These are phyloP conservation scores for Dothiorella sarmentorum DNA, from an alignment of 2,329 filamentous ascomycete genomes.

Conservation along the genomic window DNA sequence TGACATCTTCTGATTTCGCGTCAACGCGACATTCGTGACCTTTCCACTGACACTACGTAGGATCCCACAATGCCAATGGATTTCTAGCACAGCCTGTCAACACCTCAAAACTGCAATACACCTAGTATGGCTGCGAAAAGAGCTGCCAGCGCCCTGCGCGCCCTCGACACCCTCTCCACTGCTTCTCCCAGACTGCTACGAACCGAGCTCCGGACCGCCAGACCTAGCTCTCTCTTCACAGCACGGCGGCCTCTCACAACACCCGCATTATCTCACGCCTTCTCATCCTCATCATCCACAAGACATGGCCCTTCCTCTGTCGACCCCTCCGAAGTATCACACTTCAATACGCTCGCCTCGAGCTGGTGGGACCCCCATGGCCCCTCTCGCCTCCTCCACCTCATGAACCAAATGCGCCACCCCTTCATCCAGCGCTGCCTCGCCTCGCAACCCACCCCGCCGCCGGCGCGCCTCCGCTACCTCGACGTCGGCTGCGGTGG, in stretches of 20 bases:
- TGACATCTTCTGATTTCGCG: conserved; percentile 10
- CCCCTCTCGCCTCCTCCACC: conserved; percentile 84
- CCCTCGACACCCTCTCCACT: not conserved
- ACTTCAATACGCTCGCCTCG: conserved; percentile 90
- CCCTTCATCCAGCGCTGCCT: conserved; percentile 78
- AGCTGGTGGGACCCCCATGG: conserved; percentile 98
- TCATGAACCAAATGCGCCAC: conserved; percentile 97
- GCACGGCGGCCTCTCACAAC: not conserved
- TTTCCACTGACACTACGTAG: not conserved
- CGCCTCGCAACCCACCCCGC: conserved; percentile 36
- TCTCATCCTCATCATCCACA: not conserved
- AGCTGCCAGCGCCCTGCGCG: not conserved
- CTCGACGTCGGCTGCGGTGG: conserved; percentile 95
- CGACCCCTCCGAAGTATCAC: conserved; percentile 82
- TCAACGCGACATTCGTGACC: not conserved
- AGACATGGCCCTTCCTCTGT: conserved; percentile 41
- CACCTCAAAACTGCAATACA: not conserved
- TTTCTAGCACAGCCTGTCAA: no score
- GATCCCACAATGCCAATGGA: not conserved
- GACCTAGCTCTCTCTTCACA: not conserved
- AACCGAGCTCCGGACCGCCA: not conserved
- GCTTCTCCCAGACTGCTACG: not conserved
- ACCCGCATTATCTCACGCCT: not conserved
- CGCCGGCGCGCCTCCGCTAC: conserved; percentile 55
- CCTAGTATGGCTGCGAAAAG: not conserved